Base-by-base conservation (phyloP, 352 stramenopile species). In the Phytophthora multivora region DNA sequence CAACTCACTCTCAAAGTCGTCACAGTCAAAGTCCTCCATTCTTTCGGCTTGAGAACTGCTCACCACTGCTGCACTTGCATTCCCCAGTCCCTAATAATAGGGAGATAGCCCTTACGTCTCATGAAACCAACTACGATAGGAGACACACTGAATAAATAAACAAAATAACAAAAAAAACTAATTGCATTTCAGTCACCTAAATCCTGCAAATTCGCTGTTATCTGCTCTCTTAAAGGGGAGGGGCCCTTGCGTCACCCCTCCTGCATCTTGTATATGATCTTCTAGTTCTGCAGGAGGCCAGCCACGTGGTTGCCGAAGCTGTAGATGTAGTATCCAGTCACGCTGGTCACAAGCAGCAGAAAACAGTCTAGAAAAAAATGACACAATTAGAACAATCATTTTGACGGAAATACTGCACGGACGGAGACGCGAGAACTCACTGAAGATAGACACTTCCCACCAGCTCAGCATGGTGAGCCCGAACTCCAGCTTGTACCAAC, bases 401-500 rank as follows among this genome's bases (percentile, higher is more conserved):
- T 15, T 6, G 5, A 33, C 18, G 2, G 28, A 15, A 46, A 28
- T 47, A 35, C 12, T 54, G 19, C 7, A 42, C 15, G 12, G 6
- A 15, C 31, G 8, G 41, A 33, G 28, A 25, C 30, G 15, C 1
- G 18, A 8, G 4, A 7, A 91, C 86, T 69, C 71, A 94, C 86
- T 92, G 74, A 91, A 92, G 69, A 89, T 86, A n/a, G 80, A 58
- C 26, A 87, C 81, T 60, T 94, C 86, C 75, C 83, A 90, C 63
- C 80, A 81, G 69, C 79, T 91, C 18, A 94, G 71, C 78, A 94
- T 90, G 25, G 86, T 89, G 57, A 94, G 79, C 18, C 83, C 86
- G 53, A 92, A 94, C 82, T 94, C 86, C 41, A 94, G 73, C 78
- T 94, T 94, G 81, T 94, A 94, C 80, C 80, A 89, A 62, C 80